A percentile compares a stretch with the other conserved stretches of the same genome.
These are phyloP conservation scores for Yamadazyma dendronema DNA, from an alignment of 1,139 yeast species.

Conservation along the genomic window DNA sequence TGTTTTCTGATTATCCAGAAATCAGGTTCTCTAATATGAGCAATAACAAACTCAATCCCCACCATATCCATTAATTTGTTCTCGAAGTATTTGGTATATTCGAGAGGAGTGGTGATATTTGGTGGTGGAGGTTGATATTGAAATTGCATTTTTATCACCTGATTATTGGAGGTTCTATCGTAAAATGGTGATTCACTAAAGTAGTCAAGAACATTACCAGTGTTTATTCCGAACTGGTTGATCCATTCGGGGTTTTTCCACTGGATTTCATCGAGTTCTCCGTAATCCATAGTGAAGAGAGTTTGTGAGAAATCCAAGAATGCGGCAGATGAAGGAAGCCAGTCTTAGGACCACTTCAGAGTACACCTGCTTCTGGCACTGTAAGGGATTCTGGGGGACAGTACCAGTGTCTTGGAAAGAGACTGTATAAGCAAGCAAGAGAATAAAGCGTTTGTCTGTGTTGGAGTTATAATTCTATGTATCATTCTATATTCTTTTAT, in stretches of 20 bases:
- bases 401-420: no score
- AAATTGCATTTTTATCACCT: conserved; percentile 91
- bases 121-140: conserved; percentile 70
- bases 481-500: neutral
- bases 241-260: conserved; percentile 99
- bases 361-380: no score
- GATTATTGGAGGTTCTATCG: conserved; percentile 91
- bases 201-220: conserved; percentile 89
- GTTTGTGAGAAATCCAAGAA: no score
- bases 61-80: conserved; percentile 70
- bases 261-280: conserved; percentile 77
- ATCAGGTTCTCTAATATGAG: conserved; percentile 79
- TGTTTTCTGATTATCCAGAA: conserved; percentile 90
- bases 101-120: conserved; percentile 23
- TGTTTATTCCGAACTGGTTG: conserved; percentile 78
- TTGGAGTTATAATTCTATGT: neutral
- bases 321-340: neutral
- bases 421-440: no score
- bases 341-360: no score
- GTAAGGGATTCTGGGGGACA: no score
- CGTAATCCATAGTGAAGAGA: conserved; percentile 6
- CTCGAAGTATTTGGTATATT: conserved; percentile 43
- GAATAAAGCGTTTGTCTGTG: no score
- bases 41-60: conserved; percentile 82
- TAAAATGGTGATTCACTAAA: conserved; percentile 93